phyloP scores from a whole-genome alignment of 179 eudicot species.

The Actinidia chinensis region DNA sequence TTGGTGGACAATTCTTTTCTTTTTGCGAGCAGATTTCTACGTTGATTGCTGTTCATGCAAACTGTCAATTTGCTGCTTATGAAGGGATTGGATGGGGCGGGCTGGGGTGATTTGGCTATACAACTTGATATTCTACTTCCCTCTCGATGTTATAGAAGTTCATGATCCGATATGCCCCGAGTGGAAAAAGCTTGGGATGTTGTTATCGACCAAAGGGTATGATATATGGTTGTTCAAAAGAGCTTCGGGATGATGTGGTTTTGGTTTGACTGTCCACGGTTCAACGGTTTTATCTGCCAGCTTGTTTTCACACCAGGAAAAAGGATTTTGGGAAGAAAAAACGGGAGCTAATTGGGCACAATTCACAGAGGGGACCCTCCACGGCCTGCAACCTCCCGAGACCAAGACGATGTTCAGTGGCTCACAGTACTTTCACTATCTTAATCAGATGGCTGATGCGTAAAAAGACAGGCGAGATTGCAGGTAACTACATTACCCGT shows the following conservation, averaged over 20 bases:
- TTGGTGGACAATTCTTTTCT: background rate
- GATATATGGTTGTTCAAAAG: constrained; percentile 8
- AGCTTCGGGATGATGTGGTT: background rate
- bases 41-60: constrained; percentile 4
- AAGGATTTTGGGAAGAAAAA: constrained; percentile 82
- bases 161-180: background rate
- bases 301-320: too few relatives aligned
- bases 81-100: constrained; percentile 20
- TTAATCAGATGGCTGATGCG: constrained; percentile 88
- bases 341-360: constrained; percentile 95
- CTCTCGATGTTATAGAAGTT: constrained; percentile 13
- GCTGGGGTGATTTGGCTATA: constrained; percentile 16
- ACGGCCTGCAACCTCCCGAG: constrained; percentile 77
- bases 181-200: constrained; percentile 19
- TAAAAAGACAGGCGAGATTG: constrained; percentile 91
- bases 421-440: constrained; percentile 52
- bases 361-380: constrained; percentile 87
- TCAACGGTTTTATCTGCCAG: too few relatives aligned
- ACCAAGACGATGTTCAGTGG: constrained; percentile 40
- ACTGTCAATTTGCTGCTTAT: constrained; percentile 10
- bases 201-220: constrained; percentile 14
- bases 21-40: background rate
- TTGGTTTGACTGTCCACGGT: too few relatives aligned
- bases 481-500: constrained; percentile 49
- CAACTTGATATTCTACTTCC: constrained; percentile 1